Evolutionary conservation across 495 filamentous ascomycete species (phyloP), one percentile per base, ranked within the genome.

Genomic region (Podospora pseudoanserina): DNA sequence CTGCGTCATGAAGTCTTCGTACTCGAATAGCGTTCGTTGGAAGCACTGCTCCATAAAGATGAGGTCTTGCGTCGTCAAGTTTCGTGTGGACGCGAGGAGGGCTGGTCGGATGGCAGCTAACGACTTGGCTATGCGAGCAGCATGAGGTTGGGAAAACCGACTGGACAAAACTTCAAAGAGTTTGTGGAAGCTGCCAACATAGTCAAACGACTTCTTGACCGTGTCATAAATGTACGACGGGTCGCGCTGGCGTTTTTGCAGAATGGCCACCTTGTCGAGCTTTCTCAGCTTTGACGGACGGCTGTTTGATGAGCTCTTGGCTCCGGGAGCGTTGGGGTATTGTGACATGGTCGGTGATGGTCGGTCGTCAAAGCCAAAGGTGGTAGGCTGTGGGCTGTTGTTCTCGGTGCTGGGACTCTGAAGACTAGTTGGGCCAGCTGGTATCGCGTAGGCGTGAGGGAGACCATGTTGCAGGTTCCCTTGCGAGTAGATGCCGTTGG

Each of bases 1-100:
- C 60, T 90, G 87, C 66, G 91, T 89, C 84, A 96, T 91, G 72
- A 93, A 94, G 66, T 95, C 92, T 69, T 98, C 92, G 71, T 96
- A 95, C 74, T 96, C 93, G 76, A 89, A 92, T 15, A 99, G 84
- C 1, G 91, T 93, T 54, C 95, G 91, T 76, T 99, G 95, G 74
- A 98, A 92, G 75, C 91, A 94, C 77, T 96, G 94, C 78, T 99
- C 95, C 92, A 95, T 96, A 79, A 97, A 97, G 26, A 99, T 88
- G 20, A 98, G 85, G 75, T 99, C 95, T 73, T 94, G 87, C 30
- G 87, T 83, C 66, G 92, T 93, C 49, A 98, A 81, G 3, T 89
- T 92, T 69, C 89, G 90, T 26, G 90, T 94, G 65, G 90, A 95
- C 4, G 92, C 87, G 70, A 98, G 94, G 79, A 99, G 94, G 6